These are phyloP conservation scores for Withania somnifera DNA, from an alignment of 305 asterid genomes.

Conservation along the genomic window DNA sequence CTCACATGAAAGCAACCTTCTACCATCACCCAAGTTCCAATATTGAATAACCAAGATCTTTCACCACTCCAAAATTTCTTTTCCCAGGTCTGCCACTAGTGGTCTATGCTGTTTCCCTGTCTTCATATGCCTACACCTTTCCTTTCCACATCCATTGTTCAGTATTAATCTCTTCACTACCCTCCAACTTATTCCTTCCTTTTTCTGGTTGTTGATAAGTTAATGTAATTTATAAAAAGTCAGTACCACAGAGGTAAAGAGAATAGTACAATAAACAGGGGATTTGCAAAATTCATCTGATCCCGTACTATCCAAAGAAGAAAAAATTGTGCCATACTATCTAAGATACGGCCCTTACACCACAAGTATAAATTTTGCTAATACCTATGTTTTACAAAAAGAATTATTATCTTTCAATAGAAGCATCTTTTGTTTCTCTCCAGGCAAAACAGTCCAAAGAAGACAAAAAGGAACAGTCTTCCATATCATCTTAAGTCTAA, in stretches of 20 bases:
- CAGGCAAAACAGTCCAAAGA: neutral
- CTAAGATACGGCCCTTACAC: neutral
- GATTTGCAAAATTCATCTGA: neutral
- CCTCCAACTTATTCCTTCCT: neutral
- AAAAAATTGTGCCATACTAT: neutral
- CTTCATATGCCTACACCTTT: neutral
- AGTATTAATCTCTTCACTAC: neutral
- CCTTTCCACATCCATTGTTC: neutral
- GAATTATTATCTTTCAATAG: neutral
- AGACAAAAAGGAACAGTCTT: neutral
- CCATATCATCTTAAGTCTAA: neutral
- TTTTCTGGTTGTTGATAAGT: neutral
- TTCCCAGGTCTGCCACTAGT: neutral
- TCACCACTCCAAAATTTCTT: neutral
- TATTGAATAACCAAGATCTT: neutral
- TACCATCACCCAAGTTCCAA: neutral
- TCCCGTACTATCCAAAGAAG: neutral
- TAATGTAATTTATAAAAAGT: neutral
- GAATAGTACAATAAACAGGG: neutral
- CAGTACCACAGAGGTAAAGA: neutral
- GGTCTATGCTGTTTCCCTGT: neutral
- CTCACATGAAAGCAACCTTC: neutral
- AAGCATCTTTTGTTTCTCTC: neutral
- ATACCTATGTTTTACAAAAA: neutral
- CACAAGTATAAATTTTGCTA: neutral